Base-by-base conservation (phyloP, 768 basidiomycete genomes). In the Termitomyces sp. region DNA sequence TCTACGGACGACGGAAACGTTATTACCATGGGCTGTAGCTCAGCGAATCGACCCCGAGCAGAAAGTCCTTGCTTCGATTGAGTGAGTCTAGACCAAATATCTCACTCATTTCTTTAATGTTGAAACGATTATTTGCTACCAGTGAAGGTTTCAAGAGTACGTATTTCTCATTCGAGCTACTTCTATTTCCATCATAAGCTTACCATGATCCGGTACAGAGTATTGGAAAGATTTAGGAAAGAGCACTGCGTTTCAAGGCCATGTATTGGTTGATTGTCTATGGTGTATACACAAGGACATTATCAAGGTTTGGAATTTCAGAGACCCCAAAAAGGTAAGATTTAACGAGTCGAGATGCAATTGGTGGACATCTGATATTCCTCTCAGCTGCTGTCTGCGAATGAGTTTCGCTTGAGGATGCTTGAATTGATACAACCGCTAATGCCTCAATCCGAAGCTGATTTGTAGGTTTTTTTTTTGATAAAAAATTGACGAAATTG, bases 241-340 rank as follows among this genome's bases (percentile, higher is more conserved):
- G 34, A 53, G 59, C 25, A 37, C 46, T 21, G 47, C 35, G 3
- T 56, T 57, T 23, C 27, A 28, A 14, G 55, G 46, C 2, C 34
- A 49, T 8, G 21, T 23, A 7, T 39, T 60, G 32, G 6, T 30
- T 17, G 34, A 52, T 28, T 60, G 59, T 49, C 44, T 60, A 46
- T 43, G 32, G 28, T 46, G 52, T 16, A 60, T 60, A 28, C 59
- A 60, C 16, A 11, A 50, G 14, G 66, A 67, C 39, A 67, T 67
- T 17, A 49, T 67, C 23, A 46, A 57, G 19, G 55, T 62, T 16
- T 67, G 66, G 66, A 69, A 69, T 59, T 68, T 70, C 41, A 48
- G 51, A 23, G 63, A 66, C 48, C 65, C 61, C 2, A 16, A 50
- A 11, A 35, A 58, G n/a, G 65, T 65, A 41, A 56, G 39, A 2